phyloP scores from a whole-genome alignment of 805 yeast species.

The Cyberlindnera petersonii region DNA sequence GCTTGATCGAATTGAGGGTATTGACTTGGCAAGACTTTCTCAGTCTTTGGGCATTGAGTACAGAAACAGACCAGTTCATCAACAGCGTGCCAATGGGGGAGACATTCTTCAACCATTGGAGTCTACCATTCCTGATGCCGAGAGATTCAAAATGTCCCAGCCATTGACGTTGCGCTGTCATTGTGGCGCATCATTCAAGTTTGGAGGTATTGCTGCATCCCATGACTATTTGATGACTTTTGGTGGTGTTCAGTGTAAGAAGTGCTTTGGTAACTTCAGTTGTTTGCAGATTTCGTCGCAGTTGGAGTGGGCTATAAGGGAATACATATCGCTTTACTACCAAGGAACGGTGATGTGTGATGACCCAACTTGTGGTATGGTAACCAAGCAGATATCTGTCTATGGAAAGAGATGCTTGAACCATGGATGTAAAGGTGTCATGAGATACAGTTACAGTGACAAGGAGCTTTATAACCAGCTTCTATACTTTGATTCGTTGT shows the following conservation, averaged over 20 bases:
- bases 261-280: conserved; percentile 52
- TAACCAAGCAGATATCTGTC: conserved; percentile 82
- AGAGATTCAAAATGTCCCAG: conserved; percentile 68
- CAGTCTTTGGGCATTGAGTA: conserved; percentile 74
- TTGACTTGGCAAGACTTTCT: conserved; percentile 77
- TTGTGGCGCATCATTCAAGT: conserved; percentile 59
- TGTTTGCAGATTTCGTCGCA: conserved; percentile 61
- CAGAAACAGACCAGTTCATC: conserved; percentile 35
- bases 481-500: conserved; percentile 70
- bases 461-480: conserved; percentile 83
- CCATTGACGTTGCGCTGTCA: conserved; percentile 53
- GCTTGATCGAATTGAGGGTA: conserved; percentile 79
- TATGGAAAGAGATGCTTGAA: conserved; percentile 80
- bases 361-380: conserved; percentile 74
- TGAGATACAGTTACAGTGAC: conserved; percentile 73
- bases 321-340: conserved; percentile 71
- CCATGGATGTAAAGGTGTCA: conserved; percentile 66
- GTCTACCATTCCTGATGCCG: conserved; percentile 73
- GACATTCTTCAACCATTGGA: conserved; percentile 69
- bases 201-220: conserved; percentile 72
- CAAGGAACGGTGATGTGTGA: conserved; percentile 86
- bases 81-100: conserved; percentile 21
- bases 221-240: conserved; percentile 56
- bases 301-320: conserved; percentile 67
- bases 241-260: conserved; percentile 66